Percentiles rank a stretch among this genome's conserved stretches.
Evolutionary conservation across 1,284 basidiomycete species (phyloP).

Genomic region (Ustilago shanxiensis): DNA sequence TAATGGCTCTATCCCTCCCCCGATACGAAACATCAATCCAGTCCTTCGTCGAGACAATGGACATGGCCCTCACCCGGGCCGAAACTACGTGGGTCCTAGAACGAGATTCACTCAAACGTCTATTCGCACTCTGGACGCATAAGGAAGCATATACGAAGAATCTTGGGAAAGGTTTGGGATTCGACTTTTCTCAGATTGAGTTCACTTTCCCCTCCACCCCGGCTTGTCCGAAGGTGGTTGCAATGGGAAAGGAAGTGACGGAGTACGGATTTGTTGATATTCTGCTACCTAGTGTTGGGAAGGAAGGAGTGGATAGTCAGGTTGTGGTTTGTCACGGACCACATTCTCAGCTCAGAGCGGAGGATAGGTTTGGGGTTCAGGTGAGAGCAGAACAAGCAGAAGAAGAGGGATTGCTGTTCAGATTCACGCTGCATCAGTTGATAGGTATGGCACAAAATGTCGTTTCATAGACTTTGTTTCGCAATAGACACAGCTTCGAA

Average conservation of each 20-base stretch:
- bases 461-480: not conserved
- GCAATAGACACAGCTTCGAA: not conserved
- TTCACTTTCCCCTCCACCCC: slow-evolving; percentile 32
- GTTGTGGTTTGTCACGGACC: slow-evolving; percentile 18
- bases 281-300: slow-evolving; percentile 9
- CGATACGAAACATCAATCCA: slow-evolving; percentile 47
- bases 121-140: slow-evolving; percentile 65
- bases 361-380: not conserved
- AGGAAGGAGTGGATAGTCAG: slow-evolving; percentile 6
- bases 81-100: slow-evolving; percentile 56
- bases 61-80: slow-evolving; percentile 50
- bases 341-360: not conserved
- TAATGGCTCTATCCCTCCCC: slow-evolving; percentile 63
- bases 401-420: not conserved
- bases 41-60: slow-evolving; percentile 64
- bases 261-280: slow-evolving; percentile 48
- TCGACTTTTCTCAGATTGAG: slow-evolving; percentile 60
- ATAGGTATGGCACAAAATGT: not conserved
- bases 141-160: slow-evolving; percentile 68
- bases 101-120: slow-evolving; percentile 34
- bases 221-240: not conserved
- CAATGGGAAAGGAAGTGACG: not conserved
- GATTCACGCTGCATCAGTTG: not conserved
- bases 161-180: slow-evolving; percentile 63
- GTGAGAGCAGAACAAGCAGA: slow-evolving; percentile 1